Base-by-base conservation (phyloP, 176 grass and related monocot species). In the Urochloa ruziziensis region DNA sequence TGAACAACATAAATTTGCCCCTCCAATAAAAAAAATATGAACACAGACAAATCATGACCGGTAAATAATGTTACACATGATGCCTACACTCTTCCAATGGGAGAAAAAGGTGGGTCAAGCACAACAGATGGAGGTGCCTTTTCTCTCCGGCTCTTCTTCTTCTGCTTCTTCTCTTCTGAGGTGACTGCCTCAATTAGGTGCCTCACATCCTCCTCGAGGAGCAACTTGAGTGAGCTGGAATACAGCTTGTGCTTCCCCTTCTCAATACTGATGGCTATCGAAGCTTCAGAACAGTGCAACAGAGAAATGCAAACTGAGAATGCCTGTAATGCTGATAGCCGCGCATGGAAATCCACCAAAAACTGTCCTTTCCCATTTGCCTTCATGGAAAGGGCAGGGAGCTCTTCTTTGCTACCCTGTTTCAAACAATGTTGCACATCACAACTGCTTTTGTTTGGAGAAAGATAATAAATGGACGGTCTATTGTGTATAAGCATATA, bases 121-220 rank as follows among this genome's bases (percentile, higher is more conserved):
- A 62, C 19, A 44, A 92, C 83, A 39, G 96, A 72, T 47, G 82
- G 83, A 49, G 91, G 89, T 17, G 83, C 62, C 86, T 92, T 94
- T 27, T 89, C 86, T 57, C 69, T 85, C 60, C 62, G 15, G 24
- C 18, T 86, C 32, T 74, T 88, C 62, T 83, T 88, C 15, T 25
- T 7, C 62, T 98, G 85, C 67, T 83, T 89, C 66, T 94, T 90
- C 74, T 96, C 96, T 87, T 99, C 91, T 10, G 83, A 83, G 0
- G 91, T 88, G 51, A 96, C 96, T 13, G 93, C 91, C 84, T 96
- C 93, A 16, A 99, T 89, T 34, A 99, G 83, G 23, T 96, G 87
- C 43, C 86, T 86, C 73, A 92, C 96, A 33, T 99, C 96, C 80
- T 94, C 93, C 90, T 99, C 93, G 18, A 99, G 91, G 23, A 98